Conservation (phyloP, 306 rosid genomes). For the Herpetospermum pedunculosum region DNA sequence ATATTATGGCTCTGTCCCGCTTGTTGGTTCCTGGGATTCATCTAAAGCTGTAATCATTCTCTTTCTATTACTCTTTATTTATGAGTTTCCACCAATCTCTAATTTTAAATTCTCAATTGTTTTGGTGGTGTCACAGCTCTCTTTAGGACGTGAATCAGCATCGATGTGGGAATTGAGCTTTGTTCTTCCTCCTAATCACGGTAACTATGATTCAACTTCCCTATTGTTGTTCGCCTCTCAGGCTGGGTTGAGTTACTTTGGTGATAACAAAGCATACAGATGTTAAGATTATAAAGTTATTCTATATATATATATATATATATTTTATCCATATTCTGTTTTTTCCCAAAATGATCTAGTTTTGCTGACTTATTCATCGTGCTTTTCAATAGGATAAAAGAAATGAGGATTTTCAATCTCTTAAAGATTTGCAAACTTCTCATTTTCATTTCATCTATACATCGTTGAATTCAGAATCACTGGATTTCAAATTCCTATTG, state of each 20-base stretch:
- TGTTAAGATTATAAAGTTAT: not conserved
- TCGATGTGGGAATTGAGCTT: conserved; percentile 98
- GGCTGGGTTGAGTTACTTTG: not conserved
- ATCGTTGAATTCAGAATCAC: conserved; percentile 46
- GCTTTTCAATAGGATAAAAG: not conserved
- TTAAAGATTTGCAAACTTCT: not conserved
- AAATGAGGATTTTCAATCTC: not conserved
- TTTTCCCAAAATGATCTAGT: not conserved
- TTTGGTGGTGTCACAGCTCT: conserved; percentile 36
- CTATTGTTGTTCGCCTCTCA: not conserved
- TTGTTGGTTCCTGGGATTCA: conserved; percentile 87
- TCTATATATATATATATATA: no score
- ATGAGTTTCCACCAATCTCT: not conserved
- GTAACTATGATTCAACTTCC: conserved; percentile 23
- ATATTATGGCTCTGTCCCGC: conserved; percentile 83
- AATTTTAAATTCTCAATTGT: not conserved
- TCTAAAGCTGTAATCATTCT: conserved; percentile 59
- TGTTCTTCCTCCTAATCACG: conserved; percentile 96
- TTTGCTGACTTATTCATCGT: no score
- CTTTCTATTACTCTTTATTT: not conserved
- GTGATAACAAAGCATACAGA: not conserved
- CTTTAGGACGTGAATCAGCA: conserved; percentile 84
- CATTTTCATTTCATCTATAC: not conserved
- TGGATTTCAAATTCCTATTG: conserved; percentile 92
- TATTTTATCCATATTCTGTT: not conserved